Conservation (phyloP, 768 basidiomycete species). For the Hericium rajendrae region DNA sequence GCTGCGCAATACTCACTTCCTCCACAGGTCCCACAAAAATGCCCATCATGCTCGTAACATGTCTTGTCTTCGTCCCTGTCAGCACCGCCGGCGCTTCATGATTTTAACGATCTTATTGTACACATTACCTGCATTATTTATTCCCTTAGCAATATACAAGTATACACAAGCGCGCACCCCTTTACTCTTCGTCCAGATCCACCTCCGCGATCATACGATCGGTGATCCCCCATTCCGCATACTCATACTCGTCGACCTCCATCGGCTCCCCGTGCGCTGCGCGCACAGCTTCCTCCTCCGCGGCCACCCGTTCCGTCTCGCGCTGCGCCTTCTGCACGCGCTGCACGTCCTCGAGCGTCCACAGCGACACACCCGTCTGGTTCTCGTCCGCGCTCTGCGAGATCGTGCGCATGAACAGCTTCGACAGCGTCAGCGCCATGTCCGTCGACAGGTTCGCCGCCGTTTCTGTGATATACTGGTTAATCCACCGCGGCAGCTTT, state of each 20-base stretch:
- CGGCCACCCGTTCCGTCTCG: constrained; percentile 31
- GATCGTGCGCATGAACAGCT: constrained; percentile 96
- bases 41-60: background rate
- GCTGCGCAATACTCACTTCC: background rate
- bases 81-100: background rate
- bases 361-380: constrained; percentile 87
- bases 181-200: constrained; percentile 27
- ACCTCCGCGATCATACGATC: constrained; percentile 50
- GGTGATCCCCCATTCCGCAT: constrained; percentile 48
- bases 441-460: constrained; percentile 97
- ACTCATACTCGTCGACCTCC: constrained; percentile 16
- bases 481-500: constrained; percentile 97
- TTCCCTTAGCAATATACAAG: background rate
- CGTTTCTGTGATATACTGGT: constrained; percentile 98
- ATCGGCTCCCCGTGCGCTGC: constrained; percentile 28
- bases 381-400: constrained; percentile 97
- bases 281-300: constrained; percentile 20
- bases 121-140: background rate
- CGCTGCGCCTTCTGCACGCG: constrained; percentile 77
- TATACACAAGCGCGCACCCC: background rate
- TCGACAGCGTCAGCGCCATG: constrained; percentile 90
- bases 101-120: background rate
- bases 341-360: constrained; percentile 89
- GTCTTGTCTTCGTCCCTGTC: background rate
- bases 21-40: background rate